These are phyloP conservation scores for Lactifluus pinguis DNA, from an alignment of 768 basidiomycete genomes.

Conservation along the genomic window DNA sequence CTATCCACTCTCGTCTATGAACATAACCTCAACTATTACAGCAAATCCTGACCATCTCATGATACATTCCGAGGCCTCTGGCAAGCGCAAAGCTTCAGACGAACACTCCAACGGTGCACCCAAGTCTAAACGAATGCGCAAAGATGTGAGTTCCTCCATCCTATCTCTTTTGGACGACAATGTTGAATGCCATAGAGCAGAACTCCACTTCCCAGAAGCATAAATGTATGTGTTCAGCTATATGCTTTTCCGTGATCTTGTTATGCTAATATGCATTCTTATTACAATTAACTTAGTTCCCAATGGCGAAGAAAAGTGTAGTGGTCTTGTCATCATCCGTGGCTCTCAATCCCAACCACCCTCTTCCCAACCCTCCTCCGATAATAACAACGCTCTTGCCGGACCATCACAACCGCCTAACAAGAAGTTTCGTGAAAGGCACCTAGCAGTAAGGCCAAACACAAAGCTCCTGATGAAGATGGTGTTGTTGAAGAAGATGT, in stretches of 20 bases:
- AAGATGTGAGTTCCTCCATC: constrained; percentile 12
- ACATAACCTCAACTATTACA: constrained; percentile 9
- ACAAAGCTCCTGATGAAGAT: constrained; percentile 30
- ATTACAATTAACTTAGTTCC: constrained; percentile 30
- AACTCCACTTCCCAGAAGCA: constrained; percentile 41
- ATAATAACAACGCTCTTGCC: constrained; percentile 26
- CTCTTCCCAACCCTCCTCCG: constrained; percentile 25
- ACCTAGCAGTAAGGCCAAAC: constrained; percentile 29
- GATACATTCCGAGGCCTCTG: constrained; percentile 12
- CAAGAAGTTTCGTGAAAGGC: constrained; percentile 46
- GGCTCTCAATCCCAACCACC: constrained; percentile 32
- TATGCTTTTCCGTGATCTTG: constrained; percentile 9
- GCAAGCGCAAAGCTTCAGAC: constrained; percentile 17
- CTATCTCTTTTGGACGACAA: not conserved
- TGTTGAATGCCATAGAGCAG: not conserved
- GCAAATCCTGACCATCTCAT: constrained; percentile 5
- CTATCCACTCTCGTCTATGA: constrained; percentile 2
- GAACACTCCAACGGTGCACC: constrained; percentile 10
- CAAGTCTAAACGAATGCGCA: constrained; percentile 15
- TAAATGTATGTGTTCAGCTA: constrained; percentile 43
- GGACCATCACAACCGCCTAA: constrained; percentile 38
- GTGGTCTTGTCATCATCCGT: constrained; percentile 59
- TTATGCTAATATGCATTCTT: constrained; percentile 14
- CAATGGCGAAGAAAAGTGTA: constrained; percentile 54
- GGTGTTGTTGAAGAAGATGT: constrained; percentile 56